These are phyloP conservation scores for Scedosporium boydii DNA, from an alignment of 2,329 filamentous ascomycete species.

Conservation along the genomic window DNA sequence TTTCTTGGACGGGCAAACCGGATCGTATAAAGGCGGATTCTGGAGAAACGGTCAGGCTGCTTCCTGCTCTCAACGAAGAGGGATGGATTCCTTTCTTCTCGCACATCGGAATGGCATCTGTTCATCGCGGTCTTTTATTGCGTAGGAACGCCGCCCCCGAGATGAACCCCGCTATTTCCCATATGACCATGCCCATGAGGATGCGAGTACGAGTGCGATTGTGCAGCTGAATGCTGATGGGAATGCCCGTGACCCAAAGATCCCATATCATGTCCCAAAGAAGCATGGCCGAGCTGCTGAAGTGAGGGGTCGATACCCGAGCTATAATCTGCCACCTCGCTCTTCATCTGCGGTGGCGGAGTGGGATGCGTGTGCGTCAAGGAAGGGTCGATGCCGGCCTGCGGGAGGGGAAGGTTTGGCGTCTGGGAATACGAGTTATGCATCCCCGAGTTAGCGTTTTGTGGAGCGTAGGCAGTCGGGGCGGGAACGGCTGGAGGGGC, in stretches of 20 bases:
- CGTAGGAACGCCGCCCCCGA: neutral
- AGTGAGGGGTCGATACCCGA: neutral
- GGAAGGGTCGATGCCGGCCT: neutral
- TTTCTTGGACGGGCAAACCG: too few relatives aligned
- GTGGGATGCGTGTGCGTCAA: neutral
- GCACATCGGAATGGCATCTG: neutral
- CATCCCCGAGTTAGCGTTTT: neutral
- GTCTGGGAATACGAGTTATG: neutral
- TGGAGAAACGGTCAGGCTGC: too few relatives aligned
- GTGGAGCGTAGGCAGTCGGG: neutral
- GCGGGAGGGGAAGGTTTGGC: neutral
- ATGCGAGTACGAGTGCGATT: neutral
- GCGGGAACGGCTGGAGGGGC: neutral
- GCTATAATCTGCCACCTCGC: neutral
- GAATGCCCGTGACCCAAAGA: neutral
- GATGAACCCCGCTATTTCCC: neutral
- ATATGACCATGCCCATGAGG: neutral
- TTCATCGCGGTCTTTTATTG: neutral
- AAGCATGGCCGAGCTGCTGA: neutral
- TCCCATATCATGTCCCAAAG: neutral
- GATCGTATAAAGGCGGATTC: too few relatives aligned
- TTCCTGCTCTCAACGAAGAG: too few relatives aligned
- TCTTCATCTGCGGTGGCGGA: neutral
- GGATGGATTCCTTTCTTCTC: too few relatives aligned
- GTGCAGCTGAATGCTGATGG: constrained; percentile 2